Evolutionary conservation across 2,329 filamentous ascomycete species (phyloP), one percentile per base, ranked within the genome.

Genomic region (Diaporthe sp.): DNA sequence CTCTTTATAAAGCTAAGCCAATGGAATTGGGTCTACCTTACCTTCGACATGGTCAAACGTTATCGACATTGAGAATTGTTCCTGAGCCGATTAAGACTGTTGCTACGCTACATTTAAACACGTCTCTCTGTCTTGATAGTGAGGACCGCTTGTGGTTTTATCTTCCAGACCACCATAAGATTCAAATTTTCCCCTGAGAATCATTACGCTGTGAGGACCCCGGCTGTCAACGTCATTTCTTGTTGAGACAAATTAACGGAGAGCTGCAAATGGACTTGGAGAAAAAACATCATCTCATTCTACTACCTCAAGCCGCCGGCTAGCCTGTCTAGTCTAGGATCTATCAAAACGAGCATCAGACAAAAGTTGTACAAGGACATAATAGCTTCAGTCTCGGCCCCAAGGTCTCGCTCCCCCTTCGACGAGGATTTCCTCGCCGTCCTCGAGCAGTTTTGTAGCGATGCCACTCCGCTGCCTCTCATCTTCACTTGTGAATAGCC

Each of bases 401-500:
- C 74, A 91, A 74, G 58, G 82, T 82, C 79, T 88, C 75, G 73
- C 75, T 75, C 57, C 77, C 1, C 80, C 82, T 6, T 87, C 84
- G 6, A 84, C 81, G 61, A 90, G 75, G 25, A 82, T 81, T 76
- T 88, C 86, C n/a, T 79, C 79, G 3, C 53, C 65, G 25, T 82
- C 83, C 4, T 80, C 80, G 0, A 82, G 53, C 0, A 80, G 74
- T 15, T 77, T 80, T 1, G 85, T 85, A 34, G 78, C 77, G 31
- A 90, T 78, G 0, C 85, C 85, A 68, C 86, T 87, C 25, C 77
- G 78, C 46, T 55, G 70, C 39, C 80, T 81, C 74, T 84, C 82
- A 8, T 81, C 82, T 19, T 84, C 80, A 19, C 72, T 79, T 7
- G 65, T 49, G 78, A 91, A 91, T 15, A 90, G 78, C 3, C 78